Percentiles rank a stretch among this genome's conserved stretches.
Evolutionary conservation across 257 asterid genomes (phyloP).

Genomic region (Eucommia ulmoides): DNA sequence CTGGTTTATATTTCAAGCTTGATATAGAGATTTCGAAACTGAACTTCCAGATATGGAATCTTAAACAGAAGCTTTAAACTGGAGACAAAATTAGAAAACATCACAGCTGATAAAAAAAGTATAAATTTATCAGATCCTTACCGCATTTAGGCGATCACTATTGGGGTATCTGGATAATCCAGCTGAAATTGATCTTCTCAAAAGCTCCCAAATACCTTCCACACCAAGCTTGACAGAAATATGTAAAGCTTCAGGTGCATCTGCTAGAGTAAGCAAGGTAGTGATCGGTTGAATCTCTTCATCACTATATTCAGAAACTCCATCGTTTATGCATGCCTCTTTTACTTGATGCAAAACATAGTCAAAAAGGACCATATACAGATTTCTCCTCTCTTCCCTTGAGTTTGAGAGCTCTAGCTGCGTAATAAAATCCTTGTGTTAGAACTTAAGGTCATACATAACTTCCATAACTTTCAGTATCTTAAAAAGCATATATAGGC

Average conservation of each 20-base stretch:
- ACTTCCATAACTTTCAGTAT: neutral
- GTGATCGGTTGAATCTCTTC: conserved; percentile 95
- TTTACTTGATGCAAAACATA: conserved; percentile 85
- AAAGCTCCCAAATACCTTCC: conserved; percentile 78
- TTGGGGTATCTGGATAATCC: conserved; percentile 78
- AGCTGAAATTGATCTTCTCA: conserved; percentile 76
- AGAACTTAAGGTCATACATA: neutral
- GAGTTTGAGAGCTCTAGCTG: conserved; percentile 90
- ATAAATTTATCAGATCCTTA: too few species aligned
- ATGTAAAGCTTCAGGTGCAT: conserved; percentile 94
- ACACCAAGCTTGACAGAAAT: conserved; percentile 87
- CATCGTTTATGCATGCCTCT: conserved; percentile 59
- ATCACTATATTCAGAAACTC: conserved; percentile 82
- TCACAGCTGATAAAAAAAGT: too few species aligned
- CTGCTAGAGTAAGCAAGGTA: conserved; percentile 86
- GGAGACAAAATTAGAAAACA: too few species aligned
- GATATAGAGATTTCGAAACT: too few species aligned
- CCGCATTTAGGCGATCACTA: conserved; percentile 77
- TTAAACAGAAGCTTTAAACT: too few species aligned
- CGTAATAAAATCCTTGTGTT: conserved; percentile 5
- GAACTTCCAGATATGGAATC: too few species aligned
- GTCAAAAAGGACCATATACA: conserved; percentile 92
- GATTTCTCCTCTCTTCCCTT: conserved; percentile 82
- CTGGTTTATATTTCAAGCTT: too few species aligned
- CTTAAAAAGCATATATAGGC: neutral